A percentile compares a stretch with the other conserved stretches of the same genome.
These are phyloP conservation scores for Pinus tabuliformis DNA, from an alignment of 75 land plant genomes.

Conservation along the genomic window DNA sequence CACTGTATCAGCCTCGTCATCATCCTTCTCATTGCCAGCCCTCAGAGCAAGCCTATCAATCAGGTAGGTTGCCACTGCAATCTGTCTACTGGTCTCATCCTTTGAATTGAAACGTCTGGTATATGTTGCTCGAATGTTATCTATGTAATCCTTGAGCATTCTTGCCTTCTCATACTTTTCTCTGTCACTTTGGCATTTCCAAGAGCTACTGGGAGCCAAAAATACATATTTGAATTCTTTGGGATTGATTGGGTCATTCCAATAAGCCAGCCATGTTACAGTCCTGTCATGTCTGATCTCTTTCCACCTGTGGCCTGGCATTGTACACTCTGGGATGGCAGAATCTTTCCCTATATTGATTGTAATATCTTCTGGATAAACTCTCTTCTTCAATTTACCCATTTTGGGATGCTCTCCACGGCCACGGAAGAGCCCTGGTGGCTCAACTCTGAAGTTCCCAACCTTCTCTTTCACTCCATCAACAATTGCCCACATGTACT, in stretches of 20 bases:
- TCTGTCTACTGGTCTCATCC: conserved; percentile 69
- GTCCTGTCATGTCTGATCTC: conserved; percentile 88
- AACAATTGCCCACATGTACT: conserved; percentile 94
- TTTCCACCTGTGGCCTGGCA: conserved; percentile 97
- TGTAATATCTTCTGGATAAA: conserved; percentile 77
- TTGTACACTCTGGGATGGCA: conserved; percentile 93
- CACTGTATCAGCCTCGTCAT: conserved; percentile 98
- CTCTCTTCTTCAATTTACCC: conserved; percentile 15
- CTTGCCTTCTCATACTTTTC: conserved; percentile 97
- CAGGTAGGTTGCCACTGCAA: conserved; percentile 95
- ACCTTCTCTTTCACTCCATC: conserved; percentile 98
- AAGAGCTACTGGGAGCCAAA: conserved; percentile 83
- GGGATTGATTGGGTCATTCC: conserved; percentile 93
- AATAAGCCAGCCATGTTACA: conserved; percentile 96
- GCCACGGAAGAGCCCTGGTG: conserved; percentile 95
- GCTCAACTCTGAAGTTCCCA: conserved; percentile 98
- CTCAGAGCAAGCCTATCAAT: conserved; percentile 94
- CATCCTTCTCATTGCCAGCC: conserved; percentile 99
- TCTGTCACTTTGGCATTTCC: conserved; percentile 96
- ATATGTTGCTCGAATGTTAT: conserved; percentile 68
- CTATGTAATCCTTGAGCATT: conserved; percentile 73
- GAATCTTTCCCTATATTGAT: conserved; percentile 90
- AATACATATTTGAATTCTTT: conserved; percentile 97
- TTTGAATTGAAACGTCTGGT: conserved; percentile 63
- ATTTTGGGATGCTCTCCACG: conserved; percentile 99